Evolutionary conservation across 2,329 filamentous ascomycete species (phyloP).

Genomic region (Fusarium sp.): DNA sequence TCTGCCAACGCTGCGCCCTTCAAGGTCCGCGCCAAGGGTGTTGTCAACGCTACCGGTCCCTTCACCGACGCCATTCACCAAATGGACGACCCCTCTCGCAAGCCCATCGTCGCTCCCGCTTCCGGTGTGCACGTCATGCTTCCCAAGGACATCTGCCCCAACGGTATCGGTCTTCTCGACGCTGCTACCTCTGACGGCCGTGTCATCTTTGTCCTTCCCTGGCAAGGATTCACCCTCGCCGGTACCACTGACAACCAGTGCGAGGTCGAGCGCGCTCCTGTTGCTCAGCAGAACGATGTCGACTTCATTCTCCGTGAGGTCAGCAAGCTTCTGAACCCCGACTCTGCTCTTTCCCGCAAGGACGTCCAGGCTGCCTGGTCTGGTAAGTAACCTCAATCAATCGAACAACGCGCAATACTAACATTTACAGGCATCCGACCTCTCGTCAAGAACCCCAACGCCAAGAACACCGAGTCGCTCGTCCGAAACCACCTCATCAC

Average conservation of each 20-base stretch:
- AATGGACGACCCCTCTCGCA: constrained; percentile 76
- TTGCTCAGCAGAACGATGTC: constrained; percentile 81
- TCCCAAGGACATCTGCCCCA: constrained; percentile 80
- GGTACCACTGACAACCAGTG: constrained; percentile 84
- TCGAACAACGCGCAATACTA: constrained; percentile 7
- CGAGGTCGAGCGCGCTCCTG: constrained; percentile 73
- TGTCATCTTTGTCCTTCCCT: constrained; percentile 88
- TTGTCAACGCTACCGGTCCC: constrained; percentile 86
- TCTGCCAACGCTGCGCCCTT: constrained; percentile 66
- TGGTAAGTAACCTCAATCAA: constrained; percentile 57
- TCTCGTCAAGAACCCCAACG: constrained; percentile 82
- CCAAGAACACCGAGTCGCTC: constrained; percentile 83
- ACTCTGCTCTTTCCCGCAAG: constrained; percentile 77
- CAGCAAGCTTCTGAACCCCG: constrained; percentile 78
- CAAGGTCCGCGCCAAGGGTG: constrained; percentile 79
- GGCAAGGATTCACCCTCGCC: constrained; percentile 87
- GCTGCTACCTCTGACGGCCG: constrained; percentile 82
- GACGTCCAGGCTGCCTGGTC: constrained; percentile 87
- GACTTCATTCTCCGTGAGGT: constrained; percentile 85
- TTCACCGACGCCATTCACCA: constrained; percentile 84
- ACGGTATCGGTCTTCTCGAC: constrained; percentile 85
- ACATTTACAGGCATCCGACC: constrained; percentile 70
- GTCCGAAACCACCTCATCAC: constrained; percentile 85
- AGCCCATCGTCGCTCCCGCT: constrained; percentile 81
- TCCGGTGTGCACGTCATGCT: constrained; percentile 87